phyloP scores from a whole-genome alignment of 768 basidiomycete species.

The Leccinum boreale region DNA sequence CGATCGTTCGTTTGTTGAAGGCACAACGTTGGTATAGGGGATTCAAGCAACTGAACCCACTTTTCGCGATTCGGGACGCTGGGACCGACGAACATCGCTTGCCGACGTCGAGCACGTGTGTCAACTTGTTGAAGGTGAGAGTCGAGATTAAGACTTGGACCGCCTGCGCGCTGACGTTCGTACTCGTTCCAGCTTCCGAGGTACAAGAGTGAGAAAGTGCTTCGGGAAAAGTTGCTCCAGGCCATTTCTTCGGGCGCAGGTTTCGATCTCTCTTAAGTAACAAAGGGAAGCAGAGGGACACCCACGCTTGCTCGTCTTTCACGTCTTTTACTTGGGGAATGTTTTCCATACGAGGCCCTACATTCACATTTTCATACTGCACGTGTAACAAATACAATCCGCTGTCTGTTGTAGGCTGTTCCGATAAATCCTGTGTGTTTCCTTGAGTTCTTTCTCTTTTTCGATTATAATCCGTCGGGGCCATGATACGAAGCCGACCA shows the following conservation, averaged over 20 bases:
- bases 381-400: constrained; percentile 4
- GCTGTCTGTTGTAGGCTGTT: constrained; percentile 5
- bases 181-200: constrained; percentile 54
- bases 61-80: constrained; percentile 84
- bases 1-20: not conserved
- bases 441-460: not conserved
- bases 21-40: constrained; percentile 42
- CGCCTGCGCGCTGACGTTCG: not conserved
- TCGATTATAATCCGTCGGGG: not conserved
- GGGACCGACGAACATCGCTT: constrained; percentile 69
- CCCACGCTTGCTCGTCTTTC: too few species aligned
- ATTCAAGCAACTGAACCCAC: constrained; percentile 83
- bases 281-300: not conserved
- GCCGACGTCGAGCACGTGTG: constrained; percentile 82
- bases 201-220: constrained; percentile 58
- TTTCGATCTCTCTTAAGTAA: constrained; percentile 84
- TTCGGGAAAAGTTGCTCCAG: constrained; percentile 77
- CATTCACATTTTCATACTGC: not conserved
- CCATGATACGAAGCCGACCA: not conserved
- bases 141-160: not conserved
- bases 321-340: not conserved
- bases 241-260: constrained; percentile 87
- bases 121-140: constrained; percentile 49
- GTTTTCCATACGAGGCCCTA: not conserved
- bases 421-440: constrained; percentile 10